phyloP scores from a whole-genome alignment of 257 asterid species.

The Solanum peruvianum region DNA sequence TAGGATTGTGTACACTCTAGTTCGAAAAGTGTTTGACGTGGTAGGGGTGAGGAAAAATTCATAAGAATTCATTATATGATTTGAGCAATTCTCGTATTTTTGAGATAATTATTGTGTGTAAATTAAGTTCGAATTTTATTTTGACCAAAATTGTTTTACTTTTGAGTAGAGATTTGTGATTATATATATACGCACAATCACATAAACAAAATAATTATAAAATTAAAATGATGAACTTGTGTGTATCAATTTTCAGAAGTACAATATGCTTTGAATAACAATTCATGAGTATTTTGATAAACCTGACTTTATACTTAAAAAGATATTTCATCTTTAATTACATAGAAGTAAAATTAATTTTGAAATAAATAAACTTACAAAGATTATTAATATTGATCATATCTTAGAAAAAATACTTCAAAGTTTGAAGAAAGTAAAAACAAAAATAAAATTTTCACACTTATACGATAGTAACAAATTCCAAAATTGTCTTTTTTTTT shows the following conservation, averaged over 20 bases:
- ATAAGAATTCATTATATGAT: no score
- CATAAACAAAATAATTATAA: background rate
- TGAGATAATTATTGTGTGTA: background rate
- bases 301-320: fast-evolving
- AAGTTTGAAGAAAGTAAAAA: background rate
- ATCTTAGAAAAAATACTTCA: background rate
- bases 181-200: background rate
- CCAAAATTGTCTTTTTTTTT: background rate
- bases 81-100: background rate
- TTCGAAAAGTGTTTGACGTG: background rate
- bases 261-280: background rate
- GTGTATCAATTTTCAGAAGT: background rate
- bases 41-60: background rate
- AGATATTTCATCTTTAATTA: background rate
- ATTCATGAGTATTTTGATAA: background rate
- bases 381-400: background rate
- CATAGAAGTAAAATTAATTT: background rate
- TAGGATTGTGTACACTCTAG: background rate
- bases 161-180: no score
- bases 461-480: background rate
- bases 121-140: no score
- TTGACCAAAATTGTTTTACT: no score
- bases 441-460: background rate
- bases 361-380: background rate
- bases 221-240: background rate